Evolutionary conservation across 306 rosid species (phyloP).

Genomic region (Acacia melanoxylon): DNA sequence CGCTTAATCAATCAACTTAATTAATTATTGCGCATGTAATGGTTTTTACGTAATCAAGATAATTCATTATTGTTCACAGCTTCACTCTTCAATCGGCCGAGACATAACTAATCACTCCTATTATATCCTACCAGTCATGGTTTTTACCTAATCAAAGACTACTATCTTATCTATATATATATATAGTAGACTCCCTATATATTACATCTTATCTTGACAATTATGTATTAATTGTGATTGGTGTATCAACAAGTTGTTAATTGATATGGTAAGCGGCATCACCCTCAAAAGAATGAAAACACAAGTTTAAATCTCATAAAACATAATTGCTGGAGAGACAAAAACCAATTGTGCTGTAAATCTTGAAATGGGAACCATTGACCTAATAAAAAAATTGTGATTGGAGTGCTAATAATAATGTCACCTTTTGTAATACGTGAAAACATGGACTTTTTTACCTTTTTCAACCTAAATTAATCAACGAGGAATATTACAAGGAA

Average conservation of each 20-base stretch:
- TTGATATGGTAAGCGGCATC: no score
- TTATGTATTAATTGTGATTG: neutral
- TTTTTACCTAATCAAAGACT: neutral
- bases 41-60: neutral
- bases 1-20: neutral
- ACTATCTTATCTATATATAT: neutral
- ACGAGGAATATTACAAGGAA: neutral
- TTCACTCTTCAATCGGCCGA: neutral
- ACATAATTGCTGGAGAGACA: no score
- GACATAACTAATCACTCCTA: neutral
- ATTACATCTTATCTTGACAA: neutral
- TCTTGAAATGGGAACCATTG: no score
- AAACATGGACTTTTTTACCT: neutral
- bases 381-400: neutral
- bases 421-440: conserved; percentile 10
- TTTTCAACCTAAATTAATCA: conserved; percentile 11
- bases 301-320: no score
- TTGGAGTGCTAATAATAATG: conserved; percentile 14
- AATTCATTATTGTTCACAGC: neutral
- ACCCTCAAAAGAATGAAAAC: no score
- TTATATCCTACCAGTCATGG: neutral
- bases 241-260: neutral
- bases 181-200: neutral
- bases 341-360: no score
- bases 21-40: neutral